These are phyloP conservation scores for Boletellus emodensis DNA, from an alignment of 768 basidiomycete species.

Conservation along the genomic window DNA sequence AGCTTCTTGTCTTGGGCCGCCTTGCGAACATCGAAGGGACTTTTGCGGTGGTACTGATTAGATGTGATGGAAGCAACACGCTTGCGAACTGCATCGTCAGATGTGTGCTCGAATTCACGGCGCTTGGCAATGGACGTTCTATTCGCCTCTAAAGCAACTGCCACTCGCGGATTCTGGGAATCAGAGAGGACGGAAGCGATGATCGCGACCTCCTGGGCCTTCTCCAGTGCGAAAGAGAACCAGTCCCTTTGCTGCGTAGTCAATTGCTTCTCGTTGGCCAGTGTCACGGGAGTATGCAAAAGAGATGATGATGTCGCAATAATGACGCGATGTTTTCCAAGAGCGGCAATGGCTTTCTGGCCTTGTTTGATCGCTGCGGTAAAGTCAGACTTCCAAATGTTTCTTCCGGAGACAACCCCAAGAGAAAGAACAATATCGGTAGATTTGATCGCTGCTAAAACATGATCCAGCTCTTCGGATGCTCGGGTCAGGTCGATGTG, in stretches of 20 bases:
- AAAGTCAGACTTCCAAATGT: slow-evolving; percentile 99
- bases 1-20: slow-evolving; percentile 86
- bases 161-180: slow-evolving; percentile 69
- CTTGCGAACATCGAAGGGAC: slow-evolving; percentile 81
- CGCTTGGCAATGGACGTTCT: slow-evolving; percentile 87
- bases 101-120: slow-evolving; percentile 89
- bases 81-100: slow-evolving; percentile 92
- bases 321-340: slow-evolving; percentile 86
- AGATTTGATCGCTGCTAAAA: slow-evolving; percentile 77
- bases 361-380: slow-evolving; percentile 73
- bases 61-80: slow-evolving; percentile 90
- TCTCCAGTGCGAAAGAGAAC: slow-evolving; percentile 98
- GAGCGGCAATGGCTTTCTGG: slow-evolving; percentile 77
- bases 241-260: slow-evolving; percentile 89
- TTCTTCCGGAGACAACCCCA: slow-evolving; percentile 95
- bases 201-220: slow-evolving; percentile 83
- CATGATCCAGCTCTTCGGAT: slow-evolving; percentile 80
- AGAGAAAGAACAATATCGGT: slow-evolving; percentile 83
- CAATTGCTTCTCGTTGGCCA: slow-evolving; percentile 88
- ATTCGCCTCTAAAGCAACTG: slow-evolving; percentile 83
- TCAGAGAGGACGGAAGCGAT: slow-evolving; percentile 84
- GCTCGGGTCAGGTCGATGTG: slow-evolving; percentile 98
- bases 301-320: slow-evolving; percentile 96
- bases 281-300: slow-evolving; percentile 95
- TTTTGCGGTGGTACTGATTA: slow-evolving; percentile 83